Evolutionary conservation across 208 protist genomes (phyloP), one percentile per base, ranked within the genome.

Genomic region (Balamuthia mandrillaris): DNA sequence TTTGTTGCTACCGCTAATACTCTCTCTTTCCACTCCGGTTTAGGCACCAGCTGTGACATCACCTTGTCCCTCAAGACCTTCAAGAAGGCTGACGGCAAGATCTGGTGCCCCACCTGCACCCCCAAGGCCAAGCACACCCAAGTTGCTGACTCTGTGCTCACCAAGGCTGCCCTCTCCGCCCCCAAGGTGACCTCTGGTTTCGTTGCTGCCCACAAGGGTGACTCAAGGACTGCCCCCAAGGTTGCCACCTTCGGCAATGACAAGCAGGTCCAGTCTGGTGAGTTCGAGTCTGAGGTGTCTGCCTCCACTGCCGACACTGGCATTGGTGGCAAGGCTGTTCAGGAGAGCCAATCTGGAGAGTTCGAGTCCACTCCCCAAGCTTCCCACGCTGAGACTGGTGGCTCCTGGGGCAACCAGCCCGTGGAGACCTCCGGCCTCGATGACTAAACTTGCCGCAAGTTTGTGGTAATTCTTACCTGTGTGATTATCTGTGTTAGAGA

Each of bases 291-390:
- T 6, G 29, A 41, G 1, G 74, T 52, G 10, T 45, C 74, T 41
- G 51, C 74, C 35, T 81, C 74, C n/a, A 81, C 74, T 27, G 74
- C 74, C 74, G 74, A 81, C 74, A 81, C 74, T 81, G 74, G 51
- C 49, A 41, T 52, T 52, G 44, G 63, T 52, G 63, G 74, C 51
- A 42, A 31, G 24, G 74, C 58, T 52, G 74, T 81, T 60, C 51
- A 52, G 39, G 52, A 63, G 16, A 31, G 44, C 52, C 74, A 81
- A 52, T 37, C 74, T 3, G 74, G 74, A 14, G 74, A 81, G 52
- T 81, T 81, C 74, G 74, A 81, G 74, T 81, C 74, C 1, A 3
- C 24, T 16, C 51, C 74, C 29, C 35, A 37, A 21, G 49, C 74
- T 52, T 81, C 74, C 37, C 47, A 27, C 14, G 74, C 74, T 52